phyloP scores from a whole-genome alignment of 306 rosid species.

The Clitoria ternatea region DNA sequence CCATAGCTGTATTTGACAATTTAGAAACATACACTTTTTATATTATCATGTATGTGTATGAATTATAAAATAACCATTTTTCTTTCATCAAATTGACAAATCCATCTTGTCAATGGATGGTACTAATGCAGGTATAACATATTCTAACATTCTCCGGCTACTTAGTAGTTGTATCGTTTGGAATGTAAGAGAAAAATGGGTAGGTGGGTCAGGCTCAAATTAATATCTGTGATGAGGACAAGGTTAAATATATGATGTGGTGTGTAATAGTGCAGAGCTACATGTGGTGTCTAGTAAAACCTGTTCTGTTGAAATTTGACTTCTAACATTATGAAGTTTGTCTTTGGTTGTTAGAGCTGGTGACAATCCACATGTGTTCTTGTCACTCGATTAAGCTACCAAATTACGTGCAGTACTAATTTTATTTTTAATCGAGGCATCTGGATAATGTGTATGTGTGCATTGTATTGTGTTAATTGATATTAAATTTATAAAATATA shows the following conservation, averaged over 20 bases:
- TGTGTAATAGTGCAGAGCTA: conserved; percentile 31
- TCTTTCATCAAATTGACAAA: not conserved
- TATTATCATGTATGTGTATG: not conserved
- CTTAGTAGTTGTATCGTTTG: not conserved
- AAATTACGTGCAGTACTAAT: conserved; percentile 24
- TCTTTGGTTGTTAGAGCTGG: conserved; percentile 6
- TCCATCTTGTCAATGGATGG: not conserved
- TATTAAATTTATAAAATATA: too few species aligned
- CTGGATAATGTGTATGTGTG: too few species aligned
- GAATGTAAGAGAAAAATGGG: not conserved
- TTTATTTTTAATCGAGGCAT: not conserved
- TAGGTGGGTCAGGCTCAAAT: conserved; percentile 8
- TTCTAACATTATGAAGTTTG: conserved; percentile 16
- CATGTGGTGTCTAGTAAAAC: conserved; percentile 38
- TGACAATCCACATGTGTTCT: conserved; percentile 17
- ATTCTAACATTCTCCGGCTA: not conserved
- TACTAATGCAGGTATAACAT: not conserved
- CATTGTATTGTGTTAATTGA: too few species aligned
- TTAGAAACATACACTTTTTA: not conserved
- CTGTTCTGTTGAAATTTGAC: conserved; percentile 16
- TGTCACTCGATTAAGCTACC: conserved; percentile 26
- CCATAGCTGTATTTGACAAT: not conserved
- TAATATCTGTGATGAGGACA: conserved; percentile 23
- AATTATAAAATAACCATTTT: not conserved
- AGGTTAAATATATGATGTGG: conserved; percentile 30